These are phyloP conservation scores for Buxus sempervirens DNA, from an alignment of 164 flowering plant genomes.

Conservation along the genomic window DNA sequence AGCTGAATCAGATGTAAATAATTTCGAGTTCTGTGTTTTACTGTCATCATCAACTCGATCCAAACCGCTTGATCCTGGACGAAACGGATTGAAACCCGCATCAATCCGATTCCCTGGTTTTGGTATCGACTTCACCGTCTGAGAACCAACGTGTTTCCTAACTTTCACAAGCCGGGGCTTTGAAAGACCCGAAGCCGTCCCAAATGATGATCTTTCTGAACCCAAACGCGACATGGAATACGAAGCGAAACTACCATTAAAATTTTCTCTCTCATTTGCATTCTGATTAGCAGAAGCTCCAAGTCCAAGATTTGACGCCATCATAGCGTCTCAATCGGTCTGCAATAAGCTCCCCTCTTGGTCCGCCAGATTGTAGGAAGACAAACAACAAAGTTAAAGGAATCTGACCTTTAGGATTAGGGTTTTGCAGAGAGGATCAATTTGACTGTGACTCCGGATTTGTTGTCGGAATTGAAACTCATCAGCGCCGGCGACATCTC, in stretches of 20 bases:
- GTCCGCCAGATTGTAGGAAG: slow-evolving; percentile 5
- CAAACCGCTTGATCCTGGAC: slow-evolving; percentile 1
- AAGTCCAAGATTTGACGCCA: neutral
- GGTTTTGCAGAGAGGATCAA: slow-evolving; percentile 17
- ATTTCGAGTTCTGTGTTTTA: slow-evolving; percentile 16
- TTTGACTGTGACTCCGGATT: slow-evolving; percentile 12
- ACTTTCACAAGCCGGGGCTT: slow-evolving; percentile 29
- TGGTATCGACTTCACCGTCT: slow-evolving; percentile 2
- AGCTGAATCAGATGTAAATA: slow-evolving; percentile 13
- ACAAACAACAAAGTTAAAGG: slow-evolving; percentile 6
- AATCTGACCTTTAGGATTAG: slow-evolving; percentile 25
- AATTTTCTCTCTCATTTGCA: neutral
- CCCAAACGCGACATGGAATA: slow-evolving; percentile 1
- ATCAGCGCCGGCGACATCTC: neutral
- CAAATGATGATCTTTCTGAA: slow-evolving; percentile 5
- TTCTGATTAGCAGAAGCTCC: slow-evolving; percentile 10
- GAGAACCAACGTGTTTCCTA: slow-evolving; percentile 13
- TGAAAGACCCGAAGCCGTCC: slow-evolving; percentile 15
- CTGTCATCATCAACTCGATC: neutral
- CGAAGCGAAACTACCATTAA: slow-evolving; percentile 2
- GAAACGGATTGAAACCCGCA: slow-evolving; percentile 9
- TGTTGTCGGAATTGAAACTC: neutral
- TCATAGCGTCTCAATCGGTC: slow-evolving; percentile 7
- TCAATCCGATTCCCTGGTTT: neutral
- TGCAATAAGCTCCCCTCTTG: neutral